These are phyloP conservation scores for Globisporangium okanoganense DNA, from an alignment of 352 stramenopile genomes.

Conservation along the genomic window DNA sequence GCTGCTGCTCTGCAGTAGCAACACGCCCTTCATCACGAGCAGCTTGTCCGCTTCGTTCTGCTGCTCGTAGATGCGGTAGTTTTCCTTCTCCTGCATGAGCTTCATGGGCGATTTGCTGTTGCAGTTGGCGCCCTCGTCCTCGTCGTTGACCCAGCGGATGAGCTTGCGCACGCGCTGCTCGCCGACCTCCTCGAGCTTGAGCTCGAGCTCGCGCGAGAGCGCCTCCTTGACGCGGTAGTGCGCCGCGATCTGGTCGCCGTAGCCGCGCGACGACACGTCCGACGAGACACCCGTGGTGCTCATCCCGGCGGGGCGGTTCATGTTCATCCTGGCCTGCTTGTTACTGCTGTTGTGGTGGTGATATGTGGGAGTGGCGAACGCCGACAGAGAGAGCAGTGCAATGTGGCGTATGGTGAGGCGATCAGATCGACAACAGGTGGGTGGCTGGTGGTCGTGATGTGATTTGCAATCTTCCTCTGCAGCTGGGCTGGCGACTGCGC, in stretches of 20 bases:
- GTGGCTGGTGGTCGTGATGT: too few species aligned
- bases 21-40: constrained; percentile 68
- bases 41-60: constrained; percentile 41
- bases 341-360: background rate
- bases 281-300: constrained; percentile 24
- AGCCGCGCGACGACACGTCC: constrained; percentile 31
- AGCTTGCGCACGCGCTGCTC: constrained; percentile 55
- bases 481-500: too few species aligned
- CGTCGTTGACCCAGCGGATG: constrained; percentile 59
- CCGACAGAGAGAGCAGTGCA: too few species aligned
- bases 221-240: constrained; percentile 52
- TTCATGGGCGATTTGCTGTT: constrained; percentile 1
- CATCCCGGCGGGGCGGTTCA: constrained; percentile 16
- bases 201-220: constrained; percentile 37
- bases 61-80: constrained; percentile 77
- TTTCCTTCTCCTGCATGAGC: constrained; percentile 71
- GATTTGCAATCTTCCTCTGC: too few species aligned
- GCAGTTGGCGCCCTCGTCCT: constrained; percentile 32
- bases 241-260: constrained; percentile 51
- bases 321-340: constrained; percentile 11
- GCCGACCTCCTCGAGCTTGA: constrained; percentile 38
- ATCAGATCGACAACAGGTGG: too few species aligned
- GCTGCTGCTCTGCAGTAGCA: constrained; percentile 62
- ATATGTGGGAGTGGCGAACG: background rate
- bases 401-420: too few species aligned